phyloP scores from a whole-genome alignment of 1,284 basidiomycete species.

The Puccinia novopanici region DNA sequence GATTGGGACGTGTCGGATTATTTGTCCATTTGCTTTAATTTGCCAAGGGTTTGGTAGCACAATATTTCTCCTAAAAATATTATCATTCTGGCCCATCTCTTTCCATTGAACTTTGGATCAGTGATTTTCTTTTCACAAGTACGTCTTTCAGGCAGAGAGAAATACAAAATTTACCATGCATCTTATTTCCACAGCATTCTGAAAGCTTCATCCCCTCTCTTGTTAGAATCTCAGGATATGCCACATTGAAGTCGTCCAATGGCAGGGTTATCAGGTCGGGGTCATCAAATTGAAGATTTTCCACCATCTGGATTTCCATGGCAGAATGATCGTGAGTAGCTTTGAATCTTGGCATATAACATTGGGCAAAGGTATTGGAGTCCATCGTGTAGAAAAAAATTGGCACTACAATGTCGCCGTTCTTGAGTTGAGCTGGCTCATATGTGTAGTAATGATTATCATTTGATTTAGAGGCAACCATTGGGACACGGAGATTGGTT shows the following conservation, averaged over 20 bases:
- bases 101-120: too few species aligned
- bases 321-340: neutral
- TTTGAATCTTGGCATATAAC: neutral
- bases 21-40: neutral
- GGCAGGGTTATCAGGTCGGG: neutral
- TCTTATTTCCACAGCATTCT: neutral
- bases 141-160: neutral
- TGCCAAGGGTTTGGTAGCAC: neutral
- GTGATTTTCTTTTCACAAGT: too few species aligned
- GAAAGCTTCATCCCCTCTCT: neutral
- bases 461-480: neutral
- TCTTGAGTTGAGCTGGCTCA: neutral
- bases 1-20: constrained; percentile 1
- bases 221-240: neutral
- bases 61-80: neutral
- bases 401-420: neutral
- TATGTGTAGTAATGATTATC: neutral
- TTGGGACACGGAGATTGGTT: neutral
- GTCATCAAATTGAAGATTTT: neutral
- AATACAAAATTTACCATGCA: neutral
- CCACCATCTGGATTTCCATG: neutral
- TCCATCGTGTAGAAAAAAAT: constrained; percentile 1
- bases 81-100: too few species aligned
- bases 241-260: neutral
- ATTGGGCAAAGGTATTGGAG: neutral